Percentiles rank a stretch among this genome's conserved stretches.
These are phyloP conservation scores for Primulina eburnea DNA, from an alignment of 257 asterid species.

Conservation along the genomic window DNA sequence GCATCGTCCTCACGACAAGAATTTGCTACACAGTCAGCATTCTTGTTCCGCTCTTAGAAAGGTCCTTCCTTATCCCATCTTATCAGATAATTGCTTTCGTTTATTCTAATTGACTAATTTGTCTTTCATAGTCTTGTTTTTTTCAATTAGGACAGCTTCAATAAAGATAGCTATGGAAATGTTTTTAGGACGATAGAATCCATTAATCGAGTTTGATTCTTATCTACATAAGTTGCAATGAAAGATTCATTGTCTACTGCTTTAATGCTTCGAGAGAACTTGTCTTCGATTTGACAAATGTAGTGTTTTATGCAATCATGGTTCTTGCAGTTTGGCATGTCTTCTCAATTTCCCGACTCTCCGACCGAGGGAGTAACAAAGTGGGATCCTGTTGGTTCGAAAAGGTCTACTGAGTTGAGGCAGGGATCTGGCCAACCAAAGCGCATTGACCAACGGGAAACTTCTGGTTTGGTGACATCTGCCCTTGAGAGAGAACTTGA, in stretches of 20 bases:
- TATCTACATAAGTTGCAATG: background rate
- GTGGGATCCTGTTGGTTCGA: constrained; percentile 58
- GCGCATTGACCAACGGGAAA: constrained; percentile 28
- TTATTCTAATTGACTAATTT: background rate
- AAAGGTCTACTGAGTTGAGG: constrained; percentile 32
- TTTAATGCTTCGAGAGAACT: background rate
- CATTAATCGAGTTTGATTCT: background rate
- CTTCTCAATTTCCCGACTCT: constrained; percentile 37
- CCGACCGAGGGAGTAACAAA: constrained; percentile 70
- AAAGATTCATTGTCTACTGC: background rate
- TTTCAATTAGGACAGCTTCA: background rate
- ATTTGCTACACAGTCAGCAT: constrained; percentile 36
- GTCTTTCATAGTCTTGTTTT: background rate
- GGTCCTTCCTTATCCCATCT: background rate
- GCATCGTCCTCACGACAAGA: constrained; percentile 27
- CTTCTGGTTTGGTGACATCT: constrained; percentile 40
- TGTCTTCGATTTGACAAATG: background rate
- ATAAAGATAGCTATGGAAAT: background rate
- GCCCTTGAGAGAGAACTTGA: constrained; percentile 53
- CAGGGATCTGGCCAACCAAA: constrained; percentile 33
- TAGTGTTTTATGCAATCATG: background rate
- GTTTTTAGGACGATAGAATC: background rate
- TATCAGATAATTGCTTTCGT: background rate
- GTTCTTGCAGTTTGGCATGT: constrained; percentile 38
- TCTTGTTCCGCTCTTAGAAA: constrained; percentile 31